Evolutionary conservation across 2,329 filamentous ascomycete genomes (phyloP), one percentile per base, ranked within the genome.

Genomic region (Alternaria sp.): DNA sequence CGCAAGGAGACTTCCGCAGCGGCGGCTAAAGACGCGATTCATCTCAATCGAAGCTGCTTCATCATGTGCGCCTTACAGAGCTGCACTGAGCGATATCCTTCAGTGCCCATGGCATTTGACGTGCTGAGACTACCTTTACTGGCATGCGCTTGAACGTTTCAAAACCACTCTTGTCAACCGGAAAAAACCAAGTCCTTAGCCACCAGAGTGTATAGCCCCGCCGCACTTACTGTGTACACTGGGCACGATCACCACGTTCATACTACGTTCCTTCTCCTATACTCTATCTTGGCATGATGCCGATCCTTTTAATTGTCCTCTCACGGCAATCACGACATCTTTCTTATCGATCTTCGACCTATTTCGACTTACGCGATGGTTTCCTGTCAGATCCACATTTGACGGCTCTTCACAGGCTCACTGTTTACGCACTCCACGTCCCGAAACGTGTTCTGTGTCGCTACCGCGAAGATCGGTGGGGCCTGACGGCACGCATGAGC

Each of bases 131-230:
- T 29, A 51, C 21, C 17, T 5, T 31, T 50, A 17, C 21, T 29
- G 2, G 29, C 41, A 49, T 45, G 21, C 36, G 52, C 56, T 51
- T 56, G 14, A 52, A 34, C 21, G 59, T 62, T 62, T 62, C 59
- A 52, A 62, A 56, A 59, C 58, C 48, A 40, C 23, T 40, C 13
- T 39, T 17, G 37, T n/a, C 34, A 55, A 48, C 14, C 34, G 48
- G 39, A 56, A 52, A 40, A 54, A 59, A 39, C 45, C 13, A 45
- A 29, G 29, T 49, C 6, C 28, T 41, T 37, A 51, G 17, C 42
- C 6, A 33, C 23, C 42, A 24, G 36, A 31, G 14, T 10, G 39
- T 29, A 58, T 61, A 44, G 29, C 17, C 31, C 39, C 33, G 28
- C 23, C 28, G 4, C 31, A 31, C 31, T n/a, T 45, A 39, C 39